Base-by-base conservation (phyloP, 2,329 filamentous ascomycete species). In the Colletotrichum spaethianum region DNA sequence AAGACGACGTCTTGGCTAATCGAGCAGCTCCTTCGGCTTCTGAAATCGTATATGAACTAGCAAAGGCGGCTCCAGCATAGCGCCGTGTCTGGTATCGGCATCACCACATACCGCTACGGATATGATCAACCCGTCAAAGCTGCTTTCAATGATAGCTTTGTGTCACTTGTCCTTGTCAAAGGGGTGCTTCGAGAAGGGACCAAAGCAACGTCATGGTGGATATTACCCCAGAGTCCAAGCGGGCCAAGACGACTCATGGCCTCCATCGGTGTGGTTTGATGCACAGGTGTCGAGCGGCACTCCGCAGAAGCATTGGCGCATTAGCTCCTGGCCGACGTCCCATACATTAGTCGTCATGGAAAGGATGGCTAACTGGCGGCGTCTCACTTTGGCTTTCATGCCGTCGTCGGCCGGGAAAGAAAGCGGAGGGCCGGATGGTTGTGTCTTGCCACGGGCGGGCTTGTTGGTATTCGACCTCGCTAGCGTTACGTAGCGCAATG, bases 401-500 rank as follows among this genome's bases (percentile, higher is more conserved):
- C 55, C 44, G 33, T 50, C 38, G 40, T 26, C 38, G 48, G 60
- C 48, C 48, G 63, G 63, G 40, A 31, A 55, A 56, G 61, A 62
- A 67, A 40, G 44, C 48, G 56, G 63, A 67, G 46, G 33, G 38
- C 23, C 28, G 55, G 31, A 11, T 28, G 20, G 40, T 50, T 36
- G 16, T 50, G 64, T 9, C 40, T 23, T 63, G 26, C 52, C 20
- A 23, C 42, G 20, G 23, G 59, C 42, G 48, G 23, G 23, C 50
- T 65, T 26, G 26, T 68, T 36, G 48, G 57, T 42, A 62, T 57
- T 52, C 64, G 48, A 50, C 40, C 14, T 59, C 33, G 26, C 46
- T 57, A 53, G 68, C 36, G 68, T 38, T 48, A 26, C 44, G 59
- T 63, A 63, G 65, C 65, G 57, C 40, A 14, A 40, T 69, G 69